These are phyloP conservation scores for Rosa multiflora DNA, from an alignment of 306 rosid genomes.

Conservation along the genomic window DNA sequence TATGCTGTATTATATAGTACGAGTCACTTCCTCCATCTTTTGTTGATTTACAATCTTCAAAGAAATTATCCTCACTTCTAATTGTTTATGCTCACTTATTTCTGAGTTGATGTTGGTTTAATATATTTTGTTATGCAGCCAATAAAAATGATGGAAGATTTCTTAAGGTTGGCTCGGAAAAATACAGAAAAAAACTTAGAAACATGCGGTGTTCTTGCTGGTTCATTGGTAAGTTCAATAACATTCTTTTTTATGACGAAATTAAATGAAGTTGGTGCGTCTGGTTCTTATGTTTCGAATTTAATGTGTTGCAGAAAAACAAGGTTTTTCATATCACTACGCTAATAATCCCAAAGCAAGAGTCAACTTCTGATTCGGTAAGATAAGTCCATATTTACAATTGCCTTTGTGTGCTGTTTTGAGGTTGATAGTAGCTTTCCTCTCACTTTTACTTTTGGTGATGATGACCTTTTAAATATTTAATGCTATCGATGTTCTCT, in stretches of 20 bases:
- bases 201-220: constrained; percentile 97
- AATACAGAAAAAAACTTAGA: constrained; percentile 85
- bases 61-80: constrained; percentile 25
- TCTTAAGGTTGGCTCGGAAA: constrained; percentile 76
- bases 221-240: constrained; percentile 69
- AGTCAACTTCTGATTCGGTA: constrained; percentile 96
- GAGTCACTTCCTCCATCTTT: not conserved
- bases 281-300: constrained; percentile 31
- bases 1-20: not conserved
- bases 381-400: constrained; percentile 32
- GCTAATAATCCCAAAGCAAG: constrained; percentile 96
- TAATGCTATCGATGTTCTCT: not conserved
- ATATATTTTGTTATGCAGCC: constrained; percentile 57
- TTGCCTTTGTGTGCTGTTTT: constrained; percentile 17
- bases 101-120: constrained; percentile 21
- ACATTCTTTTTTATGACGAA: not conserved
- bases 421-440: constrained; percentile 13
- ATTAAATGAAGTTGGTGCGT: constrained; percentile 27
- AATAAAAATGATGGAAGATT: constrained; percentile 88
- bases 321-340: constrained; percentile 93
- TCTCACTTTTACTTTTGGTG: not conserved
- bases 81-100: constrained; percentile 14
- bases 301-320: constrained; percentile 71
- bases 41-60: constrained; percentile 15
- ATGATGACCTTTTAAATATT: not conserved